phyloP scores from a whole-genome alignment of 2,329 filamentous ascomycete species.

The Xylaria digitata region DNA sequence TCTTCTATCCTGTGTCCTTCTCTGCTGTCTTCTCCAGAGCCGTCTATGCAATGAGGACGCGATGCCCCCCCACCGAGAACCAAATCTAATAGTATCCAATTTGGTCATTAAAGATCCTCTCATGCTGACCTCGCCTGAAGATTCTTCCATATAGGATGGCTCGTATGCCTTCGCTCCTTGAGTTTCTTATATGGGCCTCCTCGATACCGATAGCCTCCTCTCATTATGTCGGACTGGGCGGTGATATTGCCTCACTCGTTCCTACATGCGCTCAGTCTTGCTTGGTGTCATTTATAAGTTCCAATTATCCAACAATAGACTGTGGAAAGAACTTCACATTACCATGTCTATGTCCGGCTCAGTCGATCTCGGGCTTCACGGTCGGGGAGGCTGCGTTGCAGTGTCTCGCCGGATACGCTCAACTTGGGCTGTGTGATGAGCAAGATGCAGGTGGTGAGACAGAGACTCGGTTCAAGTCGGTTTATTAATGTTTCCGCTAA shows the following conservation, averaged over 20 bases:
- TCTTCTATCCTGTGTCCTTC: constrained; percentile 23
- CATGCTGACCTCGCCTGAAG: constrained; percentile 46
- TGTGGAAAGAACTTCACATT: constrained; percentile 66
- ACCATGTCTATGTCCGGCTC: constrained; percentile 71
- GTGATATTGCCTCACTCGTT: constrained; percentile 44
- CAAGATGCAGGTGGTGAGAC: constrained; percentile 55
- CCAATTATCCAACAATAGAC: constrained; percentile 63
- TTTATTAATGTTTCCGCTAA: constrained; percentile 40
- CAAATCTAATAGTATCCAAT: constrained; percentile 36
- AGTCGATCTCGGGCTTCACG: constrained; percentile 71
- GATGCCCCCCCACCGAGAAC: constrained; percentile 40
- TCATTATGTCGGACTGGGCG: constrained; percentile 42
- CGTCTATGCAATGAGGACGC: constrained; percentile 38
- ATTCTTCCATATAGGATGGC: constrained; percentile 50
- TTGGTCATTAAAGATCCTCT: constrained; percentile 33
- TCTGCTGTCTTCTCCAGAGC: constrained; percentile 30
- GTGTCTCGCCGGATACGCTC: constrained; percentile 69
- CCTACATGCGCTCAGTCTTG: constrained; percentile 58
- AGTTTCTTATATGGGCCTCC: constrained; percentile 47
- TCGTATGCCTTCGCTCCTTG: constrained; percentile 44
- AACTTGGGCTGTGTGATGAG: constrained; percentile 63
- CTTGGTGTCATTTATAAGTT: constrained; percentile 70
- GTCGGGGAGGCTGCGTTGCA: constrained; percentile 77
- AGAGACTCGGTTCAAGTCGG: constrained; percentile 4
- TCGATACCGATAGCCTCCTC: constrained; percentile 43